Evolutionary conservation across 2,329 filamentous ascomycete genomes (phyloP).

Genomic region (Penicillium sp.): DNA sequence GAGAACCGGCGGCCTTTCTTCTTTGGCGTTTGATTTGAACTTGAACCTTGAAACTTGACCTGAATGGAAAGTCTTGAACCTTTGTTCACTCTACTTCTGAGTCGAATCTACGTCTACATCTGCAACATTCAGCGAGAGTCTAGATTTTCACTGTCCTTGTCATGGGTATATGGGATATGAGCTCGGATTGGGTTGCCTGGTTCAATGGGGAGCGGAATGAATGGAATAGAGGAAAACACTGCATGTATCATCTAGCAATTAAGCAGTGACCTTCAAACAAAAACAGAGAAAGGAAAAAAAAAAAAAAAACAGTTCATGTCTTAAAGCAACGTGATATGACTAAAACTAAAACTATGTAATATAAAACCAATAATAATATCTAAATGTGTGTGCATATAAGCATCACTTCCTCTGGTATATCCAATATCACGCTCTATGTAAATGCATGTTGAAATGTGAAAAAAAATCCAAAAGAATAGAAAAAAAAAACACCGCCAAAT

Average conservation of each 20-base stretch:
- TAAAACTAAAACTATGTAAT: not conserved
- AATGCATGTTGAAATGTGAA: slow-evolving; percentile 19
- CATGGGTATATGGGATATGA: not conserved
- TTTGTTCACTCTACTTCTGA: not conserved
- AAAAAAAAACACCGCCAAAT: not conserved
- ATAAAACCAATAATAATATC: not conserved
- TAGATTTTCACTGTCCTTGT: not conserved
- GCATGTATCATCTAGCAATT: not conserved
- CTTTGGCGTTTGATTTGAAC: not conserved
- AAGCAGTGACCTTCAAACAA: not conserved
- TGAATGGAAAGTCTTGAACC: no score
- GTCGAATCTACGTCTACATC: not conserved
- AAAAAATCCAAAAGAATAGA: not conserved
- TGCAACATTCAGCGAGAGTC: not conserved
- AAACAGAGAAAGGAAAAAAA: not conserved
- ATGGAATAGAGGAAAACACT: not conserved
- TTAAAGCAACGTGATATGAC: not conserved
- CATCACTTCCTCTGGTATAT: not conserved
- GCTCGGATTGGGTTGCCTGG: not conserved
- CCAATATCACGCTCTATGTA: slow-evolving; percentile 19
- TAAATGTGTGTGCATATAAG: not conserved
- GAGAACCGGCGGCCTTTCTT: slow-evolving; percentile 14
- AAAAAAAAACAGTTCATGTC: not conserved
- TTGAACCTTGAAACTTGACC: not conserved
- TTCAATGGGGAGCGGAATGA: not conserved